Conservation (phyloP, 2,329 filamentous ascomycete species). For the Monilinia vaccinii-corymbosi region DNA sequence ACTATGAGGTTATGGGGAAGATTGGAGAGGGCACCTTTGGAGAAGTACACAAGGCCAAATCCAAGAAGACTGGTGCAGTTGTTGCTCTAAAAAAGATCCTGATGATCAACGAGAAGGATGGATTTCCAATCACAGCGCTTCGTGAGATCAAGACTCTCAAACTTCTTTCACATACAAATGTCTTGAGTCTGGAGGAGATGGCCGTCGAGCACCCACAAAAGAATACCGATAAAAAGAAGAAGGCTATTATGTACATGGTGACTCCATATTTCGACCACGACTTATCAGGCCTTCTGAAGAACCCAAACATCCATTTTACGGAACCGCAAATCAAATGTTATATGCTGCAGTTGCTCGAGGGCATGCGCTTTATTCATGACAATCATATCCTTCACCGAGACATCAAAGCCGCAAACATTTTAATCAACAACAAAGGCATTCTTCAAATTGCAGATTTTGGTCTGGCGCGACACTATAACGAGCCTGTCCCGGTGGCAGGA, state of each 20-base stretch:
- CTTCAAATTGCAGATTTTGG: constrained; percentile 97
- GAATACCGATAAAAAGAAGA: constrained; percentile 61
- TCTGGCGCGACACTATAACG: constrained; percentile 86
- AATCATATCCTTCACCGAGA: constrained; percentile 87
- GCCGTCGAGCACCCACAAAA: constrained; percentile 67
- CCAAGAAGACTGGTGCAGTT: constrained; percentile 61
- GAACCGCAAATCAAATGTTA: constrained; percentile 97
- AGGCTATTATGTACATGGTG: constrained; percentile 94
- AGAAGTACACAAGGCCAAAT: constrained; percentile 87
- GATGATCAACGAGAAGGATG: constrained; percentile 99
- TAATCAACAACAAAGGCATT: constrained; percentile 90
- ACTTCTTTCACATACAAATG: constrained; percentile 82
- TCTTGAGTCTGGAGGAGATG: constrained; percentile 89
- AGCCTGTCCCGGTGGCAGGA: constrained; percentile 65
- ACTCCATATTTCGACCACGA: constrained; percentile 99
- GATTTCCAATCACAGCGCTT: constrained; percentile 96
- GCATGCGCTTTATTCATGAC: constrained; percentile 82
- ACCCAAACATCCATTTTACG: constrained; percentile 79
- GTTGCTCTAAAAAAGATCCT: constrained; percentile 97
- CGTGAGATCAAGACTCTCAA: constrained; percentile 97
- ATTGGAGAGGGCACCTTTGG: constrained; percentile 95
- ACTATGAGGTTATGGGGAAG: constrained; percentile 74
- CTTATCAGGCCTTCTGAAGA: constrained; percentile 92
- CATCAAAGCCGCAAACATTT: constrained; percentile 96
- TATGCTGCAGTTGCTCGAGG: constrained; percentile 84